Percentiles rank a stretch among this genome's conserved stretches.
phyloP scores from a whole-genome alignment of 2,329 filamentous ascomycete species.

The Fusarium begoniae region DNA sequence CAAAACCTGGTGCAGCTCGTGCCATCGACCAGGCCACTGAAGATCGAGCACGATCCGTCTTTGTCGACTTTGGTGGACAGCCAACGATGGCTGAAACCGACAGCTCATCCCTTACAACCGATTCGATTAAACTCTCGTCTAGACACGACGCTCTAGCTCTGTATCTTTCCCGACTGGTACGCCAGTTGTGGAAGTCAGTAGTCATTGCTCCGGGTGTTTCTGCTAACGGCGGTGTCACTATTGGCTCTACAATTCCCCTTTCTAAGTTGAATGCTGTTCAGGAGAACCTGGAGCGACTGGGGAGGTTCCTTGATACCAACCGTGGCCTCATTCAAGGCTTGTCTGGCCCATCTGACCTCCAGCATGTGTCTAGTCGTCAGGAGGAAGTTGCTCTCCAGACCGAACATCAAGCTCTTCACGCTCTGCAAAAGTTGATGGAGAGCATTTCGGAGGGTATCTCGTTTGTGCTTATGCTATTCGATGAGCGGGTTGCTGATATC shows the following conservation, averaged over 20 bases:
- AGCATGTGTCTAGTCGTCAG: slow-evolving; percentile 79
- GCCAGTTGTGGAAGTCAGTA: slow-evolving; percentile 84
- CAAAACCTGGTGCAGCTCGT: slow-evolving; percentile 74
- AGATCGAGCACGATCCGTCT: slow-evolving; percentile 84
- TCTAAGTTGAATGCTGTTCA: slow-evolving; percentile 80
- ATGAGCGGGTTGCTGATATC: slow-evolving; percentile 91
- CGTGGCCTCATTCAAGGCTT: slow-evolving; percentile 91
- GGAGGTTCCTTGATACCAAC: slow-evolving; percentile 87
- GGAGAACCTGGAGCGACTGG: slow-evolving; percentile 79
- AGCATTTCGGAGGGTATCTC: slow-evolving; percentile 97
- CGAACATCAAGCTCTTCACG: slow-evolving; percentile 91
- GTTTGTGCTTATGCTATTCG: slow-evolving; percentile 93
- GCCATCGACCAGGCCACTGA: slow-evolving; percentile 86
- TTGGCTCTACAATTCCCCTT: slow-evolving; percentile 73
- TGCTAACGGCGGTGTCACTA: slow-evolving; percentile 67
- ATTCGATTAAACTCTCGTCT: slow-evolving; percentile 87
- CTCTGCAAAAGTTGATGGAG: slow-evolving; percentile 83
- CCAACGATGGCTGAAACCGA: slow-evolving; percentile 81
- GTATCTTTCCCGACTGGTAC: slow-evolving; percentile 87
- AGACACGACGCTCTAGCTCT: slow-evolving; percentile 88
- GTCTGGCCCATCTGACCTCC: slow-evolving; percentile 88
- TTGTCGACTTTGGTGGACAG: slow-evolving; percentile 92
- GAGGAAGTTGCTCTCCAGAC: slow-evolving; percentile 93
- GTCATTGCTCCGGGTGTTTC: slow-evolving; percentile 69
- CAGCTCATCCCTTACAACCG: slow-evolving; percentile 76